Conservation (phyloP, 179 eudicot species). For the Patellifolia procumbens region DNA sequence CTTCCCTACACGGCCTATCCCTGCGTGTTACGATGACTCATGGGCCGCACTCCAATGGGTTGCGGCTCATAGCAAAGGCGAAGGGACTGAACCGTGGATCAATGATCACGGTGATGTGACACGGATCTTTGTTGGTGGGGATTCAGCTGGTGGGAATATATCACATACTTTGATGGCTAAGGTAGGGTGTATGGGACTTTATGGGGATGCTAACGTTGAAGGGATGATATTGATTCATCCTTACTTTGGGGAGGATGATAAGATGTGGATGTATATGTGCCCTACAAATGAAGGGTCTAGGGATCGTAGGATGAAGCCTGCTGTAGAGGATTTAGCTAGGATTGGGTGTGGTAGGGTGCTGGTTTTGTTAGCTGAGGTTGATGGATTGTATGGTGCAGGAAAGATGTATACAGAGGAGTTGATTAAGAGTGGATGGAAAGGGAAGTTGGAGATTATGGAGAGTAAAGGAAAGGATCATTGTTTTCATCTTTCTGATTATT, state of each 20-base stretch:
- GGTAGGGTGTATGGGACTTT: constrained; percentile 26
- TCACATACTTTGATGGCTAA: constrained; percentile 29
- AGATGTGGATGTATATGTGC: constrained; percentile 45
- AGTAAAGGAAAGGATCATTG: constrained; percentile 30
- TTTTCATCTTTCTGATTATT: constrained; percentile 26
- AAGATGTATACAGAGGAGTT: constrained; percentile 27
- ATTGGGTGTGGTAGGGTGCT: constrained; percentile 35
- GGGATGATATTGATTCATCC: constrained; percentile 46
- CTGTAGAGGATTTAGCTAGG: constrained; percentile 31
- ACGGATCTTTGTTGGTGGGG: constrained; percentile 40
- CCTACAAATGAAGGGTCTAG: constrained; percentile 34
- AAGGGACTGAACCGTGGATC: constrained; percentile 35
- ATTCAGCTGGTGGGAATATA: constrained; percentile 52
- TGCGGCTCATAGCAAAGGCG: constrained; percentile 32
- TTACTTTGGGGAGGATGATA: constrained; percentile 37
- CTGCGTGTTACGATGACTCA: constrained; percentile 47
- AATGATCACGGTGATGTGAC: constrained; percentile 34
- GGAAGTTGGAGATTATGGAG: constrained; percentile 28
- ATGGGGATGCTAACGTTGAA: constrained; percentile 19
- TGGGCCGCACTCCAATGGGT: constrained; percentile 45
- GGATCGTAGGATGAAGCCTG: constrained; percentile 45
- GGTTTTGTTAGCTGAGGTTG: constrained; percentile 37
- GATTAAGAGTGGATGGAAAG: constrained; percentile 41
- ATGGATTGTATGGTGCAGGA: constrained; percentile 32
- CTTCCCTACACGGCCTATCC: constrained; percentile 38